phyloP scores from a whole-genome alignment of 2,329 filamentous ascomycete genomes.

The Dothistroma septosporum region DNA sequence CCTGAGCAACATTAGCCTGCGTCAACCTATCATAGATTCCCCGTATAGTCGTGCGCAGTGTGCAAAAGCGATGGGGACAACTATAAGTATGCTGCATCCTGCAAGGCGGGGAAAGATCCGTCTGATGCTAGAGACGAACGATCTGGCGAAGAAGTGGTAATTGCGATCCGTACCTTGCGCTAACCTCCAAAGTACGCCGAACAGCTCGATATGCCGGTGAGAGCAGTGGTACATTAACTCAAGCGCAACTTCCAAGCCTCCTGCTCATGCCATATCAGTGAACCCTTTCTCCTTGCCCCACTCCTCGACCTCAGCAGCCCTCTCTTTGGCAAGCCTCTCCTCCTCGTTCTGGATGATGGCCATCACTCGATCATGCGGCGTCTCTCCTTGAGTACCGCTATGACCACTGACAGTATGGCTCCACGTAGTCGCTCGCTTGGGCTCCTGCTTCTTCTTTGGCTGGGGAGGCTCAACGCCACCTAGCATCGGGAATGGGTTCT shows the following conservation, averaged over 20 bases:
- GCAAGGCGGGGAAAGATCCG: too few relatives aligned
- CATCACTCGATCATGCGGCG: constrained; percentile 33
- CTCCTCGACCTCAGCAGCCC: constrained; percentile 23
- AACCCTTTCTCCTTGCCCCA: constrained; percentile 23
- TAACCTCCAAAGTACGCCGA: too few relatives aligned
- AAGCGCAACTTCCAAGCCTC: neutral
- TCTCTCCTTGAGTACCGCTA: constrained; percentile 16
- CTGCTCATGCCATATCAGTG: neutral
- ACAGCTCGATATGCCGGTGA: too few relatives aligned
- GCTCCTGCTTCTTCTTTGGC: constrained; percentile 24
- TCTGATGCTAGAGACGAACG: too few relatives aligned
- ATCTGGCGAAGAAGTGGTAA: too few relatives aligned
- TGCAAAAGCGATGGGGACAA: too few relatives aligned
- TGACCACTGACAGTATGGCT: constrained; percentile 29
- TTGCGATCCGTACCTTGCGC: too few relatives aligned
- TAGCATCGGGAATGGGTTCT: constrained; percentile 36
- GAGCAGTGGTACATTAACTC: too few relatives aligned
- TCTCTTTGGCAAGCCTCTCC: constrained; percentile 29
- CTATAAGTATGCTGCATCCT: too few relatives aligned
- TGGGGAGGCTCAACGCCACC: constrained; percentile 31
- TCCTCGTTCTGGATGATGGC: constrained; percentile 33
- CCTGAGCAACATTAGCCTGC: too few relatives aligned
- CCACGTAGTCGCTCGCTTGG: constrained; percentile 28
- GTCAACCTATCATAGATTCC: too few relatives aligned
- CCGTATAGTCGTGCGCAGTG: too few relatives aligned